Evolutionary conservation across 2,329 filamentous ascomycete species (phyloP), one percentile per base, ranked within the genome.

Genomic region (Sphaerostilbella broomeana): DNA sequence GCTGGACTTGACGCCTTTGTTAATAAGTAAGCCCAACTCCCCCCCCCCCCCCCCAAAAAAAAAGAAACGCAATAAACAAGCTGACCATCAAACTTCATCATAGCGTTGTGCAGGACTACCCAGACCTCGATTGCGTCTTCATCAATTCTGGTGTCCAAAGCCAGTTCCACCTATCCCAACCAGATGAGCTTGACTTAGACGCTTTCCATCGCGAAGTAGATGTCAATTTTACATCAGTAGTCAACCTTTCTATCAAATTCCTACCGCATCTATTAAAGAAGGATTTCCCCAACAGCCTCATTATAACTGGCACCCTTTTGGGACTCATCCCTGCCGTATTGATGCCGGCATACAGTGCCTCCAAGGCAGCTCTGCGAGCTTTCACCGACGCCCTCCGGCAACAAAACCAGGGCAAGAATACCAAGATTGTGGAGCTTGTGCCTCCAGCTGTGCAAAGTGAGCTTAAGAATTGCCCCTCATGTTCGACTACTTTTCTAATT

Each of bases 61-160:
- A 11, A 32, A 15, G 8, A 6, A n/a, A n/a, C n/a, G n/a, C n/a
- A n/a, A n/a, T n/a, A n/a, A n/a, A n/a, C n/a, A n/a, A n/a, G n/a
- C n/a, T n/a, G n/a, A n/a, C n/a, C n/a, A n/a, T n/a, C n/a, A n/a
- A n/a, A n/a, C n/a, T n/a, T n/a, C 2, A 20, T 3, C n/a, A 2
- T 22, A 46, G 43, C 7, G 38, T 49, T 9, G 32, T 46, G 16
- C 25, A 46, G 10, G 37, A 38, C 1, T 63, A 73, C 50, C 70
- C 74, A 0, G 58, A 67, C 19, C 65, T 80, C 19, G 74, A 79
- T 55, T 69, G 65, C 46, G 53, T 80, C 20, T 55, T 79, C 40
- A 60, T 79, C 39, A 79, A 79, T 53, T 68, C 75, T 0, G 75
- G 74, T 19, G 59, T 72, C 25, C 75, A 81, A 53, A 59, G 58